A percentile compares a stretch with the other conserved stretches of the same genome.
phyloP scores from a whole-genome alignment of 148 eudicot genomes.

The Drosera capensis region DNA sequence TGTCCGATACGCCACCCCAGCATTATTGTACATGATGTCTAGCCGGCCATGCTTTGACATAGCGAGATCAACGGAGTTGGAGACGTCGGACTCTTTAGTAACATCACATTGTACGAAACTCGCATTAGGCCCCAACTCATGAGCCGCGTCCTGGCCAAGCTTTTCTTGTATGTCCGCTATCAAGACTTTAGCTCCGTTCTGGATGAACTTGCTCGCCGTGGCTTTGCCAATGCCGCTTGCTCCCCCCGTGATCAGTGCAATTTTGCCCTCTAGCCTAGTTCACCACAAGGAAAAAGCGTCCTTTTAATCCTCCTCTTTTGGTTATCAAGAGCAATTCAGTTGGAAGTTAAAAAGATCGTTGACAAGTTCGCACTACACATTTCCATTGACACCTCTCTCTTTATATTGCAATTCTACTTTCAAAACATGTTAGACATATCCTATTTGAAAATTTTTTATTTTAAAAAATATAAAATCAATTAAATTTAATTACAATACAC shows the following conservation, averaged over 20 bases:
- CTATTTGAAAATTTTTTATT: too few relatives aligned
- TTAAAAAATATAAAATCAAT: too few relatives aligned
- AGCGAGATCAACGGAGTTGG: conserved; percentile 38
- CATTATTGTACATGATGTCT: conserved; percentile 85
- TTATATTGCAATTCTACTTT: too few relatives aligned
- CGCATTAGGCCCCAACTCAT: conserved; percentile 38
- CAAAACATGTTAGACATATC: too few relatives aligned
- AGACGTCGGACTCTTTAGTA: conserved; percentile 40
- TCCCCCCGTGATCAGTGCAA: conserved; percentile 80
- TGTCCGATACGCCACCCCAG: conserved; percentile 47
- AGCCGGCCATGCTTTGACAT: conserved; percentile 37
- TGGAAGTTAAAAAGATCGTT: too few relatives aligned
- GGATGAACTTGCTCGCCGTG: conserved; percentile 41
- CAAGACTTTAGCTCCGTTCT: conserved; percentile 71
- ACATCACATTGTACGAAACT: conserved; percentile 58
- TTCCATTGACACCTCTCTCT: too few relatives aligned
- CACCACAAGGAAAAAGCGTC: too few relatives aligned
- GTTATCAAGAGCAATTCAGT: too few relatives aligned
- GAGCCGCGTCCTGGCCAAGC: conserved; percentile 21
- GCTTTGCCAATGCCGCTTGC: conserved; percentile 77
- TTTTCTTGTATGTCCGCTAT: conserved; percentile 47
- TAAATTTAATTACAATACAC: too few relatives aligned
- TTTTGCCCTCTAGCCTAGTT: conserved; percentile 62
- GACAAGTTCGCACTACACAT: too few relatives aligned
- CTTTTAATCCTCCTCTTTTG: too few relatives aligned